Base-by-base conservation (phyloP, 176 grass and related monocot species). In the Guadua angustifolia region DNA sequence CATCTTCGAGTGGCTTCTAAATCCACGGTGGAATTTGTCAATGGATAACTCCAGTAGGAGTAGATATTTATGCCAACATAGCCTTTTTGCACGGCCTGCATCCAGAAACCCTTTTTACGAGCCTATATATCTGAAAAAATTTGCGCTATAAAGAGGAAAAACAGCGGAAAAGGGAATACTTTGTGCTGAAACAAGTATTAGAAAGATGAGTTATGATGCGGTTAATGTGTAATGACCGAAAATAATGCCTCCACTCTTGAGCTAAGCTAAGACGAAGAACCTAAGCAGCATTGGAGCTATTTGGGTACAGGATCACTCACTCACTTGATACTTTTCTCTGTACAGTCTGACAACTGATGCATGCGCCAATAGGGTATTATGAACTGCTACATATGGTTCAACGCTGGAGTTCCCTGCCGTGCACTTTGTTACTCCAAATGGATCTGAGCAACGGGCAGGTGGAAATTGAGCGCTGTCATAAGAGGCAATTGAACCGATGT, bases 1-100 rank as follows among this genome's bases (percentile, higher is more conserved):
- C 21, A 80, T 75, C 82, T 79, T 43, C 81, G 67, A 52, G n/a
- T 35, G 59, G 82, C 82, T 62, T 69, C 75, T 75, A 61, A 17
- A 85, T 92, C 87, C 5, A 32, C 52, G 13, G 16, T 69, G 39
- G 90, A 89, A 45, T 86, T 68, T 36, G 87, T 75, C 36, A 84
- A 89, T 65, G 90, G 90, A 52, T 84, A 72, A 18, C 46, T 44
- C 61, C 90, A 88, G 60, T 67, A 80, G 32, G 67, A 25, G 69
- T 81, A 84, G 25, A 92, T 43, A 69, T 89, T 89, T 66, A 89
- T n/a, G 38, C 90, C 90, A 56, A 87, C 74, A 47, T 73, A 45
- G 36, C 90, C 90, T 40, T 87, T 92, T 84, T 92, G 90, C 9
- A 35, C 22, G 52, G 59, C 69, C 83, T 89, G 55, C 65, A 80